Percentiles rank a stretch among this genome's conserved stretches.
Evolutionary conservation across 768 basidiomycete species (phyloP).

Genomic region (Termitomyces sp.): DNA sequence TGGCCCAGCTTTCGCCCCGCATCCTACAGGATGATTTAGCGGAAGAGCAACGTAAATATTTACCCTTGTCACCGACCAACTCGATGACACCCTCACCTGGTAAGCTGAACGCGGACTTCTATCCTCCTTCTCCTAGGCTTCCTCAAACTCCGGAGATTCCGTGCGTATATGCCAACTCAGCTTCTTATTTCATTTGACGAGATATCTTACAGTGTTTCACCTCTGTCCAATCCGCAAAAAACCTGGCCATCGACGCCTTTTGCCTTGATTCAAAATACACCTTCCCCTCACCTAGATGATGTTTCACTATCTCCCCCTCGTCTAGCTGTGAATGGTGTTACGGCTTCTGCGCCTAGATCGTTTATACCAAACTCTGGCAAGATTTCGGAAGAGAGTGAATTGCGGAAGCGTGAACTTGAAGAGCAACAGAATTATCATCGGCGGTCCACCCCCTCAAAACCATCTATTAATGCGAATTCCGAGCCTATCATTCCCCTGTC

Average conservation of each 20-base stretch:
- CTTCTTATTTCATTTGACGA: not conserved
- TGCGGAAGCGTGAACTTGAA: conserved; percentile 43
- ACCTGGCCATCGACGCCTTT: conserved; percentile 39
- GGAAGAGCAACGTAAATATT: conserved; percentile 25
- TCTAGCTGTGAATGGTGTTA: conserved; percentile 64
- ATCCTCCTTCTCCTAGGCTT: conserved; percentile 31
- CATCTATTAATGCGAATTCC: conserved; percentile 14
- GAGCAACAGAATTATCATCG: conserved; percentile 47
- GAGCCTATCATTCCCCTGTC: conserved; percentile 75
- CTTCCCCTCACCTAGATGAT: conserved; percentile 17
- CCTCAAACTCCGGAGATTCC: conserved; percentile 21
- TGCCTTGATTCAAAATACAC: conserved; percentile 25
- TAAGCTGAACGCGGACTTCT: conserved; percentile 20
- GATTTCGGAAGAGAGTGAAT: conserved; percentile 39
- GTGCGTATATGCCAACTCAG: conserved; percentile 16
- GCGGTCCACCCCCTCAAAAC: conserved; percentile 19
- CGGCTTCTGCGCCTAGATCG: conserved; percentile 51
- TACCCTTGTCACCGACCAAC: conserved; percentile 27
- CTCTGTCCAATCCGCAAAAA: conserved; percentile 11
- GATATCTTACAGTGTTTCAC: conserved; percentile 9
- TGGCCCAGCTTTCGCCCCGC: conserved; percentile 65
- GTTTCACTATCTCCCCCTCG: conserved; percentile 49
- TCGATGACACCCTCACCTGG: conserved; percentile 22
- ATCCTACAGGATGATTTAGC: conserved; percentile 34
- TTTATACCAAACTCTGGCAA: conserved; percentile 24